Evolutionary conservation across 73 alveolate genomes (phyloP).

Genomic region (Stentor coeruleus): DNA sequence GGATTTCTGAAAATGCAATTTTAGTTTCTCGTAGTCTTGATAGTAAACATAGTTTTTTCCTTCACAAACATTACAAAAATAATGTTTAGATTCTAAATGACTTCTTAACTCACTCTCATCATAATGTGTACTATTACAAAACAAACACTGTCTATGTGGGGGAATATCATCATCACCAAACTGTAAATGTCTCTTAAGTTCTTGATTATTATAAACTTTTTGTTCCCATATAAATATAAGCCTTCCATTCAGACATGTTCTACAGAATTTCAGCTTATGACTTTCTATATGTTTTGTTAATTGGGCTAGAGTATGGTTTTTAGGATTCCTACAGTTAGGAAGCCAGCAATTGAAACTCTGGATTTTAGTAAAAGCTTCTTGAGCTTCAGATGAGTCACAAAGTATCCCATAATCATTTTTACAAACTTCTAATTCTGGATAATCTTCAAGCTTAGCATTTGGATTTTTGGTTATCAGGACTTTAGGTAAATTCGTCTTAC

Average conservation of each 20-base stretch:
- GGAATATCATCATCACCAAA: constrained; percentile 26
- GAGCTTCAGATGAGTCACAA: constrained; percentile 1
- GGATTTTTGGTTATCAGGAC: constrained; percentile 25
- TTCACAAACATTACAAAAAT: constrained; percentile 24
- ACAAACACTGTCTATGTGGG: constrained; percentile 13
- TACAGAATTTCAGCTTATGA: constrained; percentile 18
- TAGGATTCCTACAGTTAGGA: neutral
- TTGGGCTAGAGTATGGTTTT: neutral
- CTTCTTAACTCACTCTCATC: neutral
- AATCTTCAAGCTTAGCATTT: constrained; percentile 18
- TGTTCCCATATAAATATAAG: constrained; percentile 23
- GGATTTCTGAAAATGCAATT: constrained; percentile 8
- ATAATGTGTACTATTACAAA: neutral
- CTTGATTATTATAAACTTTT: neutral
- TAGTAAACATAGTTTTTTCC: constrained; percentile 12
- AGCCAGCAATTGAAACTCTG: constrained; percentile 26
- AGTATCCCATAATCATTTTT: constrained; percentile 22
- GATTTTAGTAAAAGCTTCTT: neutral
- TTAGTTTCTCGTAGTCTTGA: constrained; percentile 15
- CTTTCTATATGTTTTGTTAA: constrained; percentile 19
- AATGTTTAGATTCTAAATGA: constrained; percentile 11
- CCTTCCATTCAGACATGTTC: constrained; percentile 16
- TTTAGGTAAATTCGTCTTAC: constrained; percentile 3
- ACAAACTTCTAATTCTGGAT: constrained; percentile 6
- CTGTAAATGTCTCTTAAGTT: neutral